These are phyloP conservation scores for Xylariales sp. DNA, from an alignment of 2,329 filamentous ascomycete species.

Conservation along the genomic window DNA sequence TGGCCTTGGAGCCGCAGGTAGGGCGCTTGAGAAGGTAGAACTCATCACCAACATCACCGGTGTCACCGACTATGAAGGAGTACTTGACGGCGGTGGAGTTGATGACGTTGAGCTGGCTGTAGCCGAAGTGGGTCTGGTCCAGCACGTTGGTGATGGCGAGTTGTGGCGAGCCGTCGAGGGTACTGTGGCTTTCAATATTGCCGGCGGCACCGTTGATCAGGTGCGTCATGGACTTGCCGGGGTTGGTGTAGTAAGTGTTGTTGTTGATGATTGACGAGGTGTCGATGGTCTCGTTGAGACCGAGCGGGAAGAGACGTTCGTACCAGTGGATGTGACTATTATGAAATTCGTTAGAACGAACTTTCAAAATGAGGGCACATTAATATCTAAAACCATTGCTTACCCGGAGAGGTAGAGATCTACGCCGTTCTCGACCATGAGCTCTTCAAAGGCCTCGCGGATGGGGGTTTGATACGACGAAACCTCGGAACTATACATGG, in stretches of 20 bases:
- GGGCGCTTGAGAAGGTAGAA: neutral
- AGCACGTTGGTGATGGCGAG: neutral
- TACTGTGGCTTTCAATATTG: constrained; percentile 5
- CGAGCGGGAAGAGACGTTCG: neutral
- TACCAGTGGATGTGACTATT: constrained; percentile 2
- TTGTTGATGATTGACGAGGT: neutral
- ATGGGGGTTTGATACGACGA: constrained; percentile 18
- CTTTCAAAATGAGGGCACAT: too few species aligned
- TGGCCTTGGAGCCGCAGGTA: too few species aligned
- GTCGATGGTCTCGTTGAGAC: constrained; percentile 2
- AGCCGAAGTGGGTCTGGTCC: constrained; percentile 3
- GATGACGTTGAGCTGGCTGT: constrained; percentile 3
- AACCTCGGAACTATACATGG: constrained; percentile 39
- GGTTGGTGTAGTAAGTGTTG: constrained; percentile 4
- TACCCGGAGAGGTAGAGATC: constrained; percentile 41
- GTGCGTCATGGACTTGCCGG: constrained; percentile 1
- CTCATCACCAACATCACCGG: neutral
- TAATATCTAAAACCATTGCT: too few species aligned
- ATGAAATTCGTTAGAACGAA: too few species aligned
- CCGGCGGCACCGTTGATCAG: constrained; percentile 3
- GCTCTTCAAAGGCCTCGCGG: constrained; percentile 44
- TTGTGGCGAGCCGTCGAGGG: neutral
- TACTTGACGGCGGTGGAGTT: neutral
- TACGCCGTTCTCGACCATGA: constrained; percentile 52
- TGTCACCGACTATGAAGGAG: neutral